Conservation (phyloP, 1,139 yeast species). For the Hansenula lynferdii region DNA sequence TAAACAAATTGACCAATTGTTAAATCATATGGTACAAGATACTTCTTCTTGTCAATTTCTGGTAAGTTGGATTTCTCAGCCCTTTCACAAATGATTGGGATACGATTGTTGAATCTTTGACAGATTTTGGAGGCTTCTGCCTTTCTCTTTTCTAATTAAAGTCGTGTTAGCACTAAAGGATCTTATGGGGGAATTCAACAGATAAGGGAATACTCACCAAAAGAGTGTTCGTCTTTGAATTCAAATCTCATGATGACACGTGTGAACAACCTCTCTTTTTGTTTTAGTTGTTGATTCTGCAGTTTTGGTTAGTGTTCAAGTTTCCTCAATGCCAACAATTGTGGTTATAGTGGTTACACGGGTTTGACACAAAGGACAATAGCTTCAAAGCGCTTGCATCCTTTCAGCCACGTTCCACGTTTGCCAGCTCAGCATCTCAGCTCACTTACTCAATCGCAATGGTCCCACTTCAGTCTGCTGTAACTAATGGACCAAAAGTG, state of each 20-base stretch:
- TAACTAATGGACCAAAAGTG: too few species aligned
- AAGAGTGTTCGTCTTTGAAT: conserved; percentile 88
- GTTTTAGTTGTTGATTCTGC: too few species aligned
- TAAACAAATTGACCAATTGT: conserved; percentile 98
- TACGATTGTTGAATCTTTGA: conserved; percentile 84
- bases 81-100: conserved; percentile 96
- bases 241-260: conserved; percentile 65
- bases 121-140: conserved; percentile 93
- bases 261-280: background rate
- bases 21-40: conserved; percentile 91
- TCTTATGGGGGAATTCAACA: background rate
- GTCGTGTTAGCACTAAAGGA: conserved; percentile 7
- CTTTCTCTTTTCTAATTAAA: conserved; percentile 75
- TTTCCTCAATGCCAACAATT: background rate
- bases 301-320: background rate
- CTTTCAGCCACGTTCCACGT: too few species aligned
- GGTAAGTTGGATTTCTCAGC: conserved; percentile 97
- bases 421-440: too few species aligned
- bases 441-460: too few species aligned
- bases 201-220: conserved; percentile 42
- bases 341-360: background rate
- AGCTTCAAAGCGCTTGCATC: too few species aligned
- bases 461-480: background rate
- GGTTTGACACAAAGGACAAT: background rate
- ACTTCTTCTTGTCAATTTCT: conserved; percentile 94